Conservation (phyloP, 208 protist genomes). For the Wallacemonas rigidus region DNA sequence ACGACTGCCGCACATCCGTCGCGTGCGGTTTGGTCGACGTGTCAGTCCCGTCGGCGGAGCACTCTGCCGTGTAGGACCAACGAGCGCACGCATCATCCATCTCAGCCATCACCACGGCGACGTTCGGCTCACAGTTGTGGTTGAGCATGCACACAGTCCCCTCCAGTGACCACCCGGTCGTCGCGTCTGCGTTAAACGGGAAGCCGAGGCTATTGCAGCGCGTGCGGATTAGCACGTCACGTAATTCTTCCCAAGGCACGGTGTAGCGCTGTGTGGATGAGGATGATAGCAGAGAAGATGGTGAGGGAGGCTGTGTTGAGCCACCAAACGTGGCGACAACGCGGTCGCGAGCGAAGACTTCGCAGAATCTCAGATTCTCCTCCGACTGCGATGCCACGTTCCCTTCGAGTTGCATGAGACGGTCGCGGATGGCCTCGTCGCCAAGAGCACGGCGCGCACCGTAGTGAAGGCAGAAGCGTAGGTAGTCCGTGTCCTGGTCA, state of each 20-base stretch:
- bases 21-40: neutral
- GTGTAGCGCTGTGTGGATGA: slow-evolving; percentile 35
- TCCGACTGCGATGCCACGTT: slow-evolving; percentile 42
- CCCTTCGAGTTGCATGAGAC: slow-evolving; percentile 37
- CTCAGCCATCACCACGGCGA: slow-evolving; percentile 56
- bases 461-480: slow-evolving; percentile 80
- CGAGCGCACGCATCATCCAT: slow-evolving; percentile 15
- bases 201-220: slow-evolving; percentile 84
- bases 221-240: slow-evolving; percentile 58
- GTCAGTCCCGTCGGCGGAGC: slow-evolving; percentile 1
- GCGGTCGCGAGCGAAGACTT: slow-evolving; percentile 59
- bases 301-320: slow-evolving; percentile 3
- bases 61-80: neutral
- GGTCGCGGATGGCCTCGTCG: slow-evolving; percentile 36
- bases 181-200: slow-evolving; percentile 64
- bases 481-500: slow-evolving; percentile 77
- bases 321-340: slow-evolving; percentile 44
- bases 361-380: slow-evolving; percentile 47
- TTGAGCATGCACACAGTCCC: slow-evolving; percentile 79
- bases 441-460: slow-evolving; percentile 48
- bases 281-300: neutral
- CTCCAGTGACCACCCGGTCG: slow-evolving; percentile 76
- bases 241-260: slow-evolving; percentile 52
- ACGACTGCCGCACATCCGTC: slow-evolving; percentile 19
- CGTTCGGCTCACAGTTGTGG: slow-evolving; percentile 81